Evolutionary conservation across 2,329 filamentous ascomycete species (phyloP).

Genomic region (Dryadomyces quercivorus): DNA sequence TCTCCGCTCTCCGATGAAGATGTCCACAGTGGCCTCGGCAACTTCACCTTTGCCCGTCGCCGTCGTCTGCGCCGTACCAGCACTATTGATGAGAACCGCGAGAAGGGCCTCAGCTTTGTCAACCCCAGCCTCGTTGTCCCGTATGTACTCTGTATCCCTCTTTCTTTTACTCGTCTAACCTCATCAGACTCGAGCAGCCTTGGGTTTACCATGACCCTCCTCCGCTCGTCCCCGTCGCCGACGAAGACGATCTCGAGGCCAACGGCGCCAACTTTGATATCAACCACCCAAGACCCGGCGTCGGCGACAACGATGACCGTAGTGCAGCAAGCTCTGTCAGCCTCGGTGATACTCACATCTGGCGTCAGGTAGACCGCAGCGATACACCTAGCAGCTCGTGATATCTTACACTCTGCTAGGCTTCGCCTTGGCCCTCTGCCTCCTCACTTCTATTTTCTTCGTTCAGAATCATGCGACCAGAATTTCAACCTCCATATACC

Average conservation of each 20-base stretch:
- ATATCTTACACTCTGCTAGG: no score
- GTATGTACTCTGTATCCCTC: slow-evolving; percentile 30
- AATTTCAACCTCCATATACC: background rate
- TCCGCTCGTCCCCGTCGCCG: slow-evolving; percentile 17
- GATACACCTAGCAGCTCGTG: background rate
- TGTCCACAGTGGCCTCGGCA: slow-evolving; percentile 22
- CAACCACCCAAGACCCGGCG: background rate
- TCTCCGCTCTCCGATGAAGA: slow-evolving; percentile 29
- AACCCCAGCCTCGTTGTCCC: slow-evolving; percentile 63
- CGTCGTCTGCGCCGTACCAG: slow-evolving; percentile 35
- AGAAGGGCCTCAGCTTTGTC: slow-evolving; percentile 58
- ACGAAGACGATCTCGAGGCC: slow-evolving; percentile 8
- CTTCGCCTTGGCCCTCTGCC: background rate
- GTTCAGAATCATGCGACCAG: background rate
- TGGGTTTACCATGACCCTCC: slow-evolving; percentile 55
- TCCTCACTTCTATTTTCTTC: background rate
- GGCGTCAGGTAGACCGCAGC: slow-evolving; percentile 21
- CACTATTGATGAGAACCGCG: slow-evolving; percentile 60
- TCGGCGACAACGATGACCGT: slow-evolving; percentile 14
- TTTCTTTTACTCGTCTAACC: slow-evolving; percentile 23
- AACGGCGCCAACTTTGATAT: background rate
- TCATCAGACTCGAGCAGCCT: slow-evolving; percentile 49
- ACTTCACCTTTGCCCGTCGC: slow-evolving; percentile 18
- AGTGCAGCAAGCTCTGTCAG: slow-evolving; percentile 32
- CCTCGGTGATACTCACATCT: slow-evolving; percentile 37